Evolutionary conservation across 2,329 filamentous ascomycete genomes (phyloP).

Genomic region (Claviceps humidiphila): DNA sequence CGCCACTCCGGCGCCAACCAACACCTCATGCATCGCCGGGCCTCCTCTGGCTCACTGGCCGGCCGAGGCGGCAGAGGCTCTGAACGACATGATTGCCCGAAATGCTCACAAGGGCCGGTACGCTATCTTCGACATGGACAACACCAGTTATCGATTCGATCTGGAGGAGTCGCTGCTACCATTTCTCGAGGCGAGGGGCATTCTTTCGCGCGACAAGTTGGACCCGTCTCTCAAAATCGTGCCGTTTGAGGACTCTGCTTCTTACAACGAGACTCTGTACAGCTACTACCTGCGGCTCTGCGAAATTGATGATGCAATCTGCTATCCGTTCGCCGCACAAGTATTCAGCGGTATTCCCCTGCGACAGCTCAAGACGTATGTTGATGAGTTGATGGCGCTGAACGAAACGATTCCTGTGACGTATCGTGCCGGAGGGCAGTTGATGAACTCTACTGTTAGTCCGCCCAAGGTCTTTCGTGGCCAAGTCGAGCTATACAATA

Average conservation of each 20-base stretch:
- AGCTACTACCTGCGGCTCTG: slow-evolving; percentile 32
- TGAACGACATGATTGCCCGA: slow-evolving; percentile 24
- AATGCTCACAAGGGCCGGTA: slow-evolving; percentile 25
- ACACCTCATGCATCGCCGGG: neutral
- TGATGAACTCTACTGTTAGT: slow-evolving; percentile 16
- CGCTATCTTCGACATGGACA: slow-evolving; percentile 32
- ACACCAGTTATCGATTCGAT: slow-evolving; percentile 29
- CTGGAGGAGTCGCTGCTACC: slow-evolving; percentile 30
- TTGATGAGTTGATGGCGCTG: slow-evolving; percentile 33
- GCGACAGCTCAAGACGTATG: slow-evolving; percentile 30
- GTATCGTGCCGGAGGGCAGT: slow-evolving; percentile 22
- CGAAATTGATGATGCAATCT: slow-evolving; percentile 26
- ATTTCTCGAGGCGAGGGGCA: slow-evolving; percentile 27
- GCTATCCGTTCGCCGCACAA: slow-evolving; percentile 30
- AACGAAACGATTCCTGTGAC: slow-evolving; percentile 22
- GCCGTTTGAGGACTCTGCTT: slow-evolving; percentile 26
- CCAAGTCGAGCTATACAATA: slow-evolving; percentile 30
- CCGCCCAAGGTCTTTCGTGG: slow-evolving; percentile 25
- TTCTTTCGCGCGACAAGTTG: slow-evolving; percentile 26
- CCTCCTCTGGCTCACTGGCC: slow-evolving; percentile 21
- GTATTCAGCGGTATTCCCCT: slow-evolving; percentile 29
- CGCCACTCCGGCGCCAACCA: neutral
- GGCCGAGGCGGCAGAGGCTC: slow-evolving; percentile 18
- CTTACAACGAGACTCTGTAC: slow-evolving; percentile 27
- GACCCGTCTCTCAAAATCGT: slow-evolving; percentile 27